Conservation (phyloP, 139 green algal species). For the Chlamydomonas sp. region DNA sequence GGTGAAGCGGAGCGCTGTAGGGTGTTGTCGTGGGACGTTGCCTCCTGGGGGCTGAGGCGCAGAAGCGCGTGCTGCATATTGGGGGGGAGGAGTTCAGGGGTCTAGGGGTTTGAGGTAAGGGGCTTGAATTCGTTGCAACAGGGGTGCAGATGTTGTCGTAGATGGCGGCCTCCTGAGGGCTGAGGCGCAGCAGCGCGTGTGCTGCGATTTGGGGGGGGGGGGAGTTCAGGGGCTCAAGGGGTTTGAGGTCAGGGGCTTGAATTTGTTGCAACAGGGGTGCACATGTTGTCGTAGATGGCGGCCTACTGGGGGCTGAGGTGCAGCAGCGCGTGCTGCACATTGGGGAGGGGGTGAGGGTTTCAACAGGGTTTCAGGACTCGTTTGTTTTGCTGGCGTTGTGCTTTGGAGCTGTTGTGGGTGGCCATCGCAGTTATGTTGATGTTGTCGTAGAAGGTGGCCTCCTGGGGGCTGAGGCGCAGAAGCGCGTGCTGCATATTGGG, state of each 20-base stretch:
- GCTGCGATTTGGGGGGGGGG: too few relatives aligned
- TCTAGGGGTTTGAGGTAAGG: too few relatives aligned
- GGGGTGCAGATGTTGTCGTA: too few relatives aligned
- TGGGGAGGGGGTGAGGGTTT: too few relatives aligned
- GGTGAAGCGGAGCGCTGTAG: constrained; percentile 10
- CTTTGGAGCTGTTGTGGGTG: constrained; percentile 2
- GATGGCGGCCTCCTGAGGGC: too few relatives aligned
- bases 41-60: constrained; percentile 42
- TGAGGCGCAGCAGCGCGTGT: too few relatives aligned
- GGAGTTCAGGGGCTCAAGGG: too few relatives aligned
- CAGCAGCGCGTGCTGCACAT: too few relatives aligned
- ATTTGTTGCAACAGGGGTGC: constrained; percentile 4
- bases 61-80: constrained; percentile 26
- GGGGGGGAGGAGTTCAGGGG: not conserved
- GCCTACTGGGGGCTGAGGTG: constrained; percentile 41
- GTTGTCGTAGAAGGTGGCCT: constrained; percentile 47
- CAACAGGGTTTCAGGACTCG: too few relatives aligned
- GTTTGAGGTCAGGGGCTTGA: too few relatives aligned
- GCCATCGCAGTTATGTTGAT: constrained; percentile 8
- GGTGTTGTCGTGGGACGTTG: constrained; percentile 39
- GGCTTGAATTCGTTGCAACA: too few relatives aligned
- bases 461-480: constrained; percentile 40
- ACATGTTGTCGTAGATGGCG: constrained; percentile 40
- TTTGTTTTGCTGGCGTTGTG: not conserved
- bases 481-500: constrained; percentile 18